Base-by-base conservation (phyloP, 1,139 yeast species). In the Geotrichum australiense region DNA sequence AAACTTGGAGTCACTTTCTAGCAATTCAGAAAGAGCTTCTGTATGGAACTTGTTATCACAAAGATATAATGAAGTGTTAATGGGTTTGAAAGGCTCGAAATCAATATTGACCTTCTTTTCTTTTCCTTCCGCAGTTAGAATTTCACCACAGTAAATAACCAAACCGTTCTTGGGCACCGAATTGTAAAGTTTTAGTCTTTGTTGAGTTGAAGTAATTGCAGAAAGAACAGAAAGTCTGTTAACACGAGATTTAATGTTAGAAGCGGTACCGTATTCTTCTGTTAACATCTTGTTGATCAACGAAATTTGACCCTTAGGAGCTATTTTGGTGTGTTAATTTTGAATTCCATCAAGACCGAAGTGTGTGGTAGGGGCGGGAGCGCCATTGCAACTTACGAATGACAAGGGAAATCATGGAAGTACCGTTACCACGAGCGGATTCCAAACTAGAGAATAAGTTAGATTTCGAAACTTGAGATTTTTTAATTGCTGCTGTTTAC, bases 21-120 rank as follows among this genome's bases (percentile, higher is more conserved):
- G 73, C 61, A 91, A 74, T 67, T 91, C 98, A 41, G 94, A 77
- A 49, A 91, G 74, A 2, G 96, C 96, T 66, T 91, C 98, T 25
- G 95, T 94, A 65, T 91, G 98, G 73, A 91, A 91, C 65, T 89
- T 91, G 70, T 89, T 89, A 70, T 91, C 98, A 77, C 98, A 91
- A 56, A 89, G 68, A 64, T 91, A 91, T 58, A 91, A 72, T 11
- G 96, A 84, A 21, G 98, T 91, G 71, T 91, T 91, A 66, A 91
- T 91, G 48, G 98, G 97, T 70, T 91, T 91, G 74, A 91, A 91
- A 22, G 96, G 97, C 64, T 89, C 96, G 54, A 89, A 89, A 64
- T 87, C 96, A 56, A 87, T 85, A 56, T 89, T 89, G 60, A 89
- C 78, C 65, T 86, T 89, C 72, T 87, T 83, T 70, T 87, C 96